Base-by-base conservation (phyloP, 2,329 filamentous ascomycete species). In the Phoma herbarum region DNA sequence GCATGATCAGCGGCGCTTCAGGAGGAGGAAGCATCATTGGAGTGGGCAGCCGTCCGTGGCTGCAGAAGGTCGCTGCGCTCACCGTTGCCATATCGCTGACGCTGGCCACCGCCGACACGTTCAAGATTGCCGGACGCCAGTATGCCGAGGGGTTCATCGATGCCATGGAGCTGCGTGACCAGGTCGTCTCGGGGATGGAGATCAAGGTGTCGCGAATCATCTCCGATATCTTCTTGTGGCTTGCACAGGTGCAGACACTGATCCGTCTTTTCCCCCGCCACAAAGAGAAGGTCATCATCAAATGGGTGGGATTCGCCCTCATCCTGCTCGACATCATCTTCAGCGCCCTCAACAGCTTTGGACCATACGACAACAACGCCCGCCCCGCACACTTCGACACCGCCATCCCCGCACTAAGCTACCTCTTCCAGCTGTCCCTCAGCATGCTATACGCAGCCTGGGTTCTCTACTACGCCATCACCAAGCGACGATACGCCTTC, bases 271-370 rank as follows among this genome's bases (percentile, higher is more conserved):
- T 99, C 68, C 95, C 95, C 8, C 91, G 95, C 31, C 94, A 98
- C 73, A 91, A 96, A 72, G 95, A 99, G 79, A 98, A 98, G 79
- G 89, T 98, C 51, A 91, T 98, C 66, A 99, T 99, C 80, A 98
- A 98, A 80, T 99, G 94, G 94, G 92, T 94, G 16, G 95, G 94
- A 1, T 97, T 98, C 74, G 93, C 90, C 3, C 85, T 99, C 57
- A 97, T 99, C 71, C 86, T 92, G 0, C 84, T 97, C 59, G 94
- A 98, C 74, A 89, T 94, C 42, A 87, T 93, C 11, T 99, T 99
- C 77, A 93, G 90, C 71, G 92, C 90, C 46, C 85, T 98, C 58
- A 96, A 97, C 81, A 95, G 91, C 70, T 98, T 98, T 72, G 84
- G 85, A 28, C 72, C 73, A 11, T 76, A 76, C 64, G 80, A 85